Evolutionary conservation across 2,329 filamentous ascomycete genomes (phyloP).

Genomic region (Davidsoniella virescens): DNA sequence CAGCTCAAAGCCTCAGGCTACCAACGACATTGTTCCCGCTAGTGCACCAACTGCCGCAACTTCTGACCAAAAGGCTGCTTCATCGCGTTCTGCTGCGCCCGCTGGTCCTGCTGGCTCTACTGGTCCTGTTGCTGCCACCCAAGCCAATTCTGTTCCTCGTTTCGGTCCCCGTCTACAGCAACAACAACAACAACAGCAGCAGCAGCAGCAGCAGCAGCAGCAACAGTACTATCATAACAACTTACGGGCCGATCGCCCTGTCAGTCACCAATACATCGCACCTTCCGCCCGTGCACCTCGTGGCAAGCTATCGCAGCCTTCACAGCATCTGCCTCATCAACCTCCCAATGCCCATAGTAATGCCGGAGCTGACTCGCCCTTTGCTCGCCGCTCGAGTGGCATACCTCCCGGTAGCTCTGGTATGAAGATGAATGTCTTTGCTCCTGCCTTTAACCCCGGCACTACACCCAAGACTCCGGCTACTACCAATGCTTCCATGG

Average conservation of each 20-base stretch:
- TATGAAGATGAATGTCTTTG: constrained; percentile 52
- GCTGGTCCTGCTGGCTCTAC: constrained; percentile 26
- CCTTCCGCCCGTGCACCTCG: not conserved
- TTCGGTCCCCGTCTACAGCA: constrained; percentile 20
- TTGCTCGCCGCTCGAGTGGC: constrained; percentile 36
- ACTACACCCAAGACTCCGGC: constrained; percentile 18
- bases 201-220: not conserved
- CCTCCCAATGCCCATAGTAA: constrained; percentile 55
- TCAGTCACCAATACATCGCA: not conserved
- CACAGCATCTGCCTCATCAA: constrained; percentile 32
- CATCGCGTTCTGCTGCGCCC: constrained; percentile 22
- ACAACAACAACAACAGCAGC: not conserved
- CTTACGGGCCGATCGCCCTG: not conserved
- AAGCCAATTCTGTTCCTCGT: not conserved
- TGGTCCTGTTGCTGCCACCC: constrained; percentile 12
- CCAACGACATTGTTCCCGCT: constrained; percentile 21
- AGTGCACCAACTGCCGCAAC: constrained; percentile 18
- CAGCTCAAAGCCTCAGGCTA: not conserved
- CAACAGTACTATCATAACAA: constrained; percentile 6
- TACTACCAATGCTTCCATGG: not conserved
- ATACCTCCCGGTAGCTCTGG: constrained; percentile 28
- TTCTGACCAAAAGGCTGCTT: constrained; percentile 1
- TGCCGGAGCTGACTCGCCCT: constrained; percentile 34
- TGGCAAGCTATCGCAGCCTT: not conserved
- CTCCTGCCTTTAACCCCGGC: constrained; percentile 61